phyloP scores from a whole-genome alignment of 768 basidiomycete genomes.

The Pholiota microspora region DNA sequence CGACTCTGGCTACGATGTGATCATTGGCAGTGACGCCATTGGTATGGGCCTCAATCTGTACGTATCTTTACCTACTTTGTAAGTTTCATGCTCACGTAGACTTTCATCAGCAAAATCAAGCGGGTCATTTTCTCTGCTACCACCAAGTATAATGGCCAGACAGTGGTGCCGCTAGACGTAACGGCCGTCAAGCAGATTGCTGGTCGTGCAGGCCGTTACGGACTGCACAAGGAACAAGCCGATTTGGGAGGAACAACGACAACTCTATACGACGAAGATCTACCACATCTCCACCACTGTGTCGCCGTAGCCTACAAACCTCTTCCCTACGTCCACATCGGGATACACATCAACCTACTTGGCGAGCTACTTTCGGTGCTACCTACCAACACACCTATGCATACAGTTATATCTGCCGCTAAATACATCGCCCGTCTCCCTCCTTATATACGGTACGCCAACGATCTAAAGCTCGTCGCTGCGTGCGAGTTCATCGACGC shows the following conservation, averaged over 20 bases:
- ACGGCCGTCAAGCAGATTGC: slow-evolving; percentile 94
- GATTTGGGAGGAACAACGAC: slow-evolving; percentile 68
- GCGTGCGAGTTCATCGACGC: slow-evolving; percentile 40
- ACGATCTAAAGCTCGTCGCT: slow-evolving; percentile 12
- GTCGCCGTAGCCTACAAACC: slow-evolving; percentile 49
- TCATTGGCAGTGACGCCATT: slow-evolving; percentile 93
- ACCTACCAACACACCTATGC: slow-evolving; percentile 37
- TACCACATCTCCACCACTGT: slow-evolving; percentile 56
- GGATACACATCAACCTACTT: slow-evolving; percentile 18
- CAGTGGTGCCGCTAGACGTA: slow-evolving; percentile 46
- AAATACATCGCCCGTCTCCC: slow-evolving; percentile 45
- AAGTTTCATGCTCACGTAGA: background rate
- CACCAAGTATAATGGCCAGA: slow-evolving; percentile 59
- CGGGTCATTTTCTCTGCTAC: slow-evolving; percentile 78
- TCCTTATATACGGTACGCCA: slow-evolving; percentile 37
- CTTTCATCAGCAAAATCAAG: slow-evolving; percentile 76
- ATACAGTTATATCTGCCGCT: slow-evolving; percentile 47
- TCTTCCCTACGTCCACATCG: slow-evolving; percentile 52
- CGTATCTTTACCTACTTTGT: slow-evolving; percentile 25
- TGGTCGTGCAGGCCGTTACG: slow-evolving; percentile 90
- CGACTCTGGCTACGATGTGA: slow-evolving; percentile 78
- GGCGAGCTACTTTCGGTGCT: slow-evolving; percentile 32
- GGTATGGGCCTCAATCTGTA: slow-evolving; percentile 98
- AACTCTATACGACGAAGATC: slow-evolving; percentile 60
- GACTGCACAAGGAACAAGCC: slow-evolving; percentile 43